Percentiles rank a stretch among this genome's conserved stretches.
phyloP scores from a whole-genome alignment of 768 basidiomycete species.

The Grammothele lineata region DNA sequence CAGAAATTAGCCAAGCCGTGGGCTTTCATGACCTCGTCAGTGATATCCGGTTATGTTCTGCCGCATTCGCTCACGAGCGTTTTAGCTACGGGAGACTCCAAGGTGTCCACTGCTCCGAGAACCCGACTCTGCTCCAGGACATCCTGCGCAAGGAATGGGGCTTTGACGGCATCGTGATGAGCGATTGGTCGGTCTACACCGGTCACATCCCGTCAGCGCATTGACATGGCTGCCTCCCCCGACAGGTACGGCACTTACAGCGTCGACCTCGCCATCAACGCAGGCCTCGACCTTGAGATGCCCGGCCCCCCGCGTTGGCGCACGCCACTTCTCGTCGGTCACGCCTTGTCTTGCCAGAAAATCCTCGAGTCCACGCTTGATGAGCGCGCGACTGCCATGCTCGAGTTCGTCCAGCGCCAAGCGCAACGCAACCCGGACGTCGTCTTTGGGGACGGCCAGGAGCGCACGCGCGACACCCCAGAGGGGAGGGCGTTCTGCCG shows the following conservation, averaged over 20 bases:
- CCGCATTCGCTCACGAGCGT: no score
- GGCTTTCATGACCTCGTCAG: conserved; percentile 65
- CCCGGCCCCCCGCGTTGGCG: conserved; percentile 41
- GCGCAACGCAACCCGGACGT: conserved; percentile 52
- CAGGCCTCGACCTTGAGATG: conserved; percentile 47
- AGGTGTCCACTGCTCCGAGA: conserved; percentile 42
- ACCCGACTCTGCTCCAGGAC: conserved; percentile 34
- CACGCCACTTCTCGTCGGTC: conserved; percentile 32
- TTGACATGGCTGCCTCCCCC: background rate
- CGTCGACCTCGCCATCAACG: conserved; percentile 38
- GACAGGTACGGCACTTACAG: conserved; percentile 41
- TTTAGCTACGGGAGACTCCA: conserved; percentile 41
- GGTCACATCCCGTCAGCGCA: background rate
- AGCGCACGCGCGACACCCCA: conserved; percentile 50
- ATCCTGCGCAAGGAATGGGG: conserved; percentile 48
- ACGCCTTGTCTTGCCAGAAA: conserved; percentile 47
- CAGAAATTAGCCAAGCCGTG: conserved; percentile 57
- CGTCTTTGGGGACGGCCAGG: conserved; percentile 58
- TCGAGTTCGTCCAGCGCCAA: conserved; percentile 55
- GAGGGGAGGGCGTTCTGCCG: conserved; percentile 51
- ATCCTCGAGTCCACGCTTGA: conserved; percentile 42
- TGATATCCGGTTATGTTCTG: background rate
- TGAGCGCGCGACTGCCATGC: conserved; percentile 45
- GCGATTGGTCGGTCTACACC: conserved; percentile 36
- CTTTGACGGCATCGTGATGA: conserved; percentile 44